Base-by-base conservation (phyloP, 2,329 filamentous ascomycete genomes). In the Metarhizium guizhouense region DNA sequence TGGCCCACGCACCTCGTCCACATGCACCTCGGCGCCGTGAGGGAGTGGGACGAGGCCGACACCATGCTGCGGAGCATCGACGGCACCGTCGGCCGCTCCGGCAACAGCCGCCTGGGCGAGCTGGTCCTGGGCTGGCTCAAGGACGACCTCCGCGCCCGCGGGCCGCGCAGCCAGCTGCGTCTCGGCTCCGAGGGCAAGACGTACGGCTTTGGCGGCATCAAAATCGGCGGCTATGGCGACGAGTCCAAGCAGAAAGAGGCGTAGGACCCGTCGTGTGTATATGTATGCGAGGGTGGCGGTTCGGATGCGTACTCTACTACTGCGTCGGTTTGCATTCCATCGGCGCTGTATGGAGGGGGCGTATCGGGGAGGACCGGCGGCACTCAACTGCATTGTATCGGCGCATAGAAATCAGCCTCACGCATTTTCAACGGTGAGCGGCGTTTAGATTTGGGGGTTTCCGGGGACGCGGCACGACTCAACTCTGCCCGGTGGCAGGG, bases 1-100 rank as follows among this genome's bases (percentile, higher is more conserved):
- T 99, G 94, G 94, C 94, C 94, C 6, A 95, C 89, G 1, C 92
- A 99, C 72, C 77, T 99, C 42, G 92, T 95, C 52, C 93, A 97
- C 70, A 96, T 99, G 93, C 87, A 91, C 67, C 71, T 96, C 50
- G 94, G 94, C 32, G 83, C 80, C 59, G 87, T 96, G 59, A 92
- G 90, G 76, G 88, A 95, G 71, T 95, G 86, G 85, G 93, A 91
- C 1, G 74, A 76, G 40, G 83, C 93, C 48, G 84, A 86, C 54
- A 74, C 77, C 38, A 92, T 94, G 74, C 76, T 90, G 52, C 74
- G 78, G 18, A 70, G 72, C 30, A 75, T 81, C 25, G 71, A 72
- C 47, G 64, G 64, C 45, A 67, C 67, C 40, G 66, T 72, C 25
- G 69, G 63, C 14, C 60, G 57, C 10, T 66, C 70, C 3, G 91